Conservation (phyloP, 805 yeast genomes). For the Yarrowia sp. region DNA sequence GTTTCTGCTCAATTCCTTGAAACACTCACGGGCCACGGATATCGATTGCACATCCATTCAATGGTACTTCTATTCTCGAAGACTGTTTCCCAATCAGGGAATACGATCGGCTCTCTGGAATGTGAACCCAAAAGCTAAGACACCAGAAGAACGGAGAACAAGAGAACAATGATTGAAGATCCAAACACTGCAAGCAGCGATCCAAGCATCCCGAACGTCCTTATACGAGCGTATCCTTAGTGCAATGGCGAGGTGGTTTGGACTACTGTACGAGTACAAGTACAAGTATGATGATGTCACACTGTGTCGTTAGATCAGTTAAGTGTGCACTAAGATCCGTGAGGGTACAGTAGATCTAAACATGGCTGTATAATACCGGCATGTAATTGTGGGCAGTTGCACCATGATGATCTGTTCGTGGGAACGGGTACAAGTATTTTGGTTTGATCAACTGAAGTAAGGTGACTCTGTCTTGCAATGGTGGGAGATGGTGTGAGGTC, state of each 20-base stretch:
- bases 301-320: background rate
- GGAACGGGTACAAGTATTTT: too few species aligned
- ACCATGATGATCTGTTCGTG: too few species aligned
- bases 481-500: too few species aligned
- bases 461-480: too few species aligned
- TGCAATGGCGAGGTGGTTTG: too few species aligned
- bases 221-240: constrained; percentile 7
- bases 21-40: background rate
- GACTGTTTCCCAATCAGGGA: background rate
- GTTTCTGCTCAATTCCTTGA: background rate
- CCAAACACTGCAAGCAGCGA: constrained; percentile 9
- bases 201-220: background rate
- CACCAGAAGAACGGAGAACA: background rate
- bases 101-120: constrained; percentile 24
- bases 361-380: too few species aligned
- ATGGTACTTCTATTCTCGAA: too few species aligned
- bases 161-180: constrained; percentile 10
- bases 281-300: background rate
- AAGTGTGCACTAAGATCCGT: too few species aligned
- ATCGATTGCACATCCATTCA: background rate
- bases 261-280: too few species aligned
- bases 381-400: too few species aligned
- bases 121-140: constrained; percentile 20
- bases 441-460: too few species aligned
- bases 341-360: too few species aligned